phyloP scores from a whole-genome alignment of 768 basidiomycete species.

The Russula brevipes region DNA sequence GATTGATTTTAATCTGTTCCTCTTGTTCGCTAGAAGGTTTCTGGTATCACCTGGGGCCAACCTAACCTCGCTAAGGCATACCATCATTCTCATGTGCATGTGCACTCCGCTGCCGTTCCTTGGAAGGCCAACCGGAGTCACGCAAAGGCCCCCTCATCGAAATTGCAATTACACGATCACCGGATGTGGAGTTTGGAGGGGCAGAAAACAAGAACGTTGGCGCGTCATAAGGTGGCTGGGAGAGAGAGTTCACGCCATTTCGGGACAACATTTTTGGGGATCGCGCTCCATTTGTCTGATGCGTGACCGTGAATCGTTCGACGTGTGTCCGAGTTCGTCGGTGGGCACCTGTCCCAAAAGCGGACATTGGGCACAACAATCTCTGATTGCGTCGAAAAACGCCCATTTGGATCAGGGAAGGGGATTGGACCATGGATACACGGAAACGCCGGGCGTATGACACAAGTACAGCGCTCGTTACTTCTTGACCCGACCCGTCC shows the following conservation, averaged over 20 bases:
- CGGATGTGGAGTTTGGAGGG: slow-evolving; percentile 2
- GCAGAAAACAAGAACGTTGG: background rate
- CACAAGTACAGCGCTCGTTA: background rate
- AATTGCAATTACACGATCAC: background rate
- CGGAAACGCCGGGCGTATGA: too few species aligned
- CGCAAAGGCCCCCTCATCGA: background rate
- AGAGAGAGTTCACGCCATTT: background rate
- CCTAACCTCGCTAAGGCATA: background rate
- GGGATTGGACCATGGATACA: too few species aligned
- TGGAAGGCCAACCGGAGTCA: background rate
- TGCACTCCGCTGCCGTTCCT: background rate
- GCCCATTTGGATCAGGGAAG: too few species aligned
- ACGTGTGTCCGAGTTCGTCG: too few species aligned
- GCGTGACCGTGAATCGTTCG: too few species aligned
- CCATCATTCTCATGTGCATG: background rate
- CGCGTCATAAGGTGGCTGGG: background rate
- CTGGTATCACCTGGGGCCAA: background rate
- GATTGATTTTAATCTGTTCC: background rate
- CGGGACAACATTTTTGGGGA: background rate
- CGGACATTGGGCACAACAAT: too few species aligned
- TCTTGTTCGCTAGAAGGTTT: background rate
- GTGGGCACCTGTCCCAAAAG: too few species aligned
- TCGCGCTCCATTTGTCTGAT: too few species aligned
- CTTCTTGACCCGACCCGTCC: background rate
- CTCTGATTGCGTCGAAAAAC: too few species aligned